Evolutionary conservation across 192 early-diverging fungal species (phyloP).

Genomic region (Geranomyces variabilis): DNA sequence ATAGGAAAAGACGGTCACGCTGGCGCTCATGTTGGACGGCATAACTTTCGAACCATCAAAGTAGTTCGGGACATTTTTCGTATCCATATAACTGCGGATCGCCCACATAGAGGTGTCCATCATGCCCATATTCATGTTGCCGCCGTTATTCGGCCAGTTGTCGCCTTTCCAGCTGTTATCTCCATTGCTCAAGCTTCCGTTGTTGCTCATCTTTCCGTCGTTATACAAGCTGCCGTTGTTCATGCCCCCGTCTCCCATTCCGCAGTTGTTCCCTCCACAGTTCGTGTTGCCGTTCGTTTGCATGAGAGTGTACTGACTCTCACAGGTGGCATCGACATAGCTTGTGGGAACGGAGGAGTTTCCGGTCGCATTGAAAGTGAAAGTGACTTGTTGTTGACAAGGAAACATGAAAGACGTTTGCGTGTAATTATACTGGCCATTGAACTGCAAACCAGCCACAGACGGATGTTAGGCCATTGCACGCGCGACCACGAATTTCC

Average conservation of each 20-base stretch:
- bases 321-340: neutral
- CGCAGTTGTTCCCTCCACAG: neutral
- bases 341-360: too few species aligned
- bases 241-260: neutral
- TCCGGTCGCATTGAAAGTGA: too few species aligned
- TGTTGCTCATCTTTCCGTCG: neutral
- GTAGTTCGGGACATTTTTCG: constrained; percentile 5
- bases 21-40: neutral
- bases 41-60: constrained; percentile 2
- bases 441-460: neutral
- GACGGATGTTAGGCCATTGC: too few species aligned
- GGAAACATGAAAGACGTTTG: neutral
- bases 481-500: too few species aligned
- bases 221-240: neutral
- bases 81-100: neutral
- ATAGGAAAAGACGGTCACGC: neutral
- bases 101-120: neutral
- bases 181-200: neutral
- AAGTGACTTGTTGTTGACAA: neutral
- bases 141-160: neutral
- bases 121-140: neutral
- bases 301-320: neutral
- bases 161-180: neutral
- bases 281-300: neutral
- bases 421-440: constrained; percentile 2